phyloP scores from a whole-genome alignment of 257 asterid species.

The Leonotis leonurus region DNA sequence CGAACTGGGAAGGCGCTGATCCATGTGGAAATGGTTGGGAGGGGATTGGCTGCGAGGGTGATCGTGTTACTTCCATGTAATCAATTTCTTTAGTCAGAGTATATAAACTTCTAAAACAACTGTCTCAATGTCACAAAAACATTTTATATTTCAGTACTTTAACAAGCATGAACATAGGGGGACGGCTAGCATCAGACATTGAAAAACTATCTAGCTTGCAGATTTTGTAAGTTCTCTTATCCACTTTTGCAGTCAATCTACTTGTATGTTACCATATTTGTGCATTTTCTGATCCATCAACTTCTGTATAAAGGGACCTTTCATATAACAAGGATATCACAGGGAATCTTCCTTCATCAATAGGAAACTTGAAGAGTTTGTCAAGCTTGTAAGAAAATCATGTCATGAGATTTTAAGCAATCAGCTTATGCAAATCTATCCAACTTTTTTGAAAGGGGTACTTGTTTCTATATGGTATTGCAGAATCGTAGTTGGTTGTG shows the following conservation, averaged over 20 bases:
- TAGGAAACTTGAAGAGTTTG: slow-evolving; percentile 55
- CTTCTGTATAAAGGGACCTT: slow-evolving; percentile 54
- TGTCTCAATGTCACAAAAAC: neutral
- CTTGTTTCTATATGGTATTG: slow-evolving; percentile 13
- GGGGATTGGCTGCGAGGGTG: slow-evolving; percentile 46
- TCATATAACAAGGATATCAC: slow-evolving; percentile 62
- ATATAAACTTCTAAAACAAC: neutral
- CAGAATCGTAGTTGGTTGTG: slow-evolving; percentile 75
- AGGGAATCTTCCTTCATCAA: slow-evolving; percentile 57
- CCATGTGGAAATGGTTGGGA: slow-evolving; percentile 69
- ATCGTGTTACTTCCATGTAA: slow-evolving; percentile 53
- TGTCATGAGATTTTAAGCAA: neutral
- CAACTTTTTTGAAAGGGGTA: neutral
- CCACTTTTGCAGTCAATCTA: neutral
- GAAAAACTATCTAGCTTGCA: slow-evolving; percentile 46
- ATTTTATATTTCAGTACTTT: slow-evolving; percentile 44
- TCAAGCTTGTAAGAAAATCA: slow-evolving; percentile 72
- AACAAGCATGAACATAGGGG: slow-evolving; percentile 46
- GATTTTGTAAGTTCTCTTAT: slow-evolving; percentile 52
- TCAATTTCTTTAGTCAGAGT: neutral
- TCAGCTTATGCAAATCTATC: neutral
- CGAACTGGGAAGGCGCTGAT: slow-evolving; percentile 58
- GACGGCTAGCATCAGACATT: slow-evolving; percentile 67
- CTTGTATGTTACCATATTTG: neutral
- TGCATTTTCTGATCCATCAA: neutral